phyloP scores from a whole-genome alignment of 352 stramenopile genomes.

The Phytophthora multivora region DNA sequence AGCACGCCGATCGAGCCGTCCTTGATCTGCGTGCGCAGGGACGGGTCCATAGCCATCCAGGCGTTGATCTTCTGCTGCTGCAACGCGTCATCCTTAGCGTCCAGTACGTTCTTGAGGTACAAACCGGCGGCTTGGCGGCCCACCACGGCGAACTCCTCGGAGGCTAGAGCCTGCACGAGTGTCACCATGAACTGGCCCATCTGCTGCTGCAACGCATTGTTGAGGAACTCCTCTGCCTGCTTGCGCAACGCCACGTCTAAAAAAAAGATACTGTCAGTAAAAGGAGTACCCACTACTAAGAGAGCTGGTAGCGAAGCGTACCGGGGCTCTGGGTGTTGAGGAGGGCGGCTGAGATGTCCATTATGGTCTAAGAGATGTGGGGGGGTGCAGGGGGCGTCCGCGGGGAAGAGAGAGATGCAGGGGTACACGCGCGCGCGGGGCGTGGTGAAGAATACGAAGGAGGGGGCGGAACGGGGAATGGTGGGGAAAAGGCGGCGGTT shows the following conservation, averaged over 20 bases:
- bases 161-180: slow-evolving; percentile 75
- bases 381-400: background rate
- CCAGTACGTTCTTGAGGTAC: slow-evolving; percentile 88
- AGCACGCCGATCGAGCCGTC: slow-evolving; percentile 71
- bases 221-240: slow-evolving; percentile 84
- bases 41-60: slow-evolving; percentile 77
- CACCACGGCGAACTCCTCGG: slow-evolving; percentile 79
- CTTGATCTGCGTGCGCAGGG: slow-evolving; percentile 80
- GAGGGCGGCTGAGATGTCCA: slow-evolving; percentile 84
- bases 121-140: slow-evolving; percentile 80
- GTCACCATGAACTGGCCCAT: slow-evolving; percentile 88
- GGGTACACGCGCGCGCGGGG: background rate
- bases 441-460: background rate
- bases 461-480: slow-evolving; percentile 34
- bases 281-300: background rate
- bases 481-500: slow-evolving; percentile 37
- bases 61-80: slow-evolving; percentile 80
- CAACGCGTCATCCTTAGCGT: slow-evolving; percentile 84
- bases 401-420: slow-evolving; percentile 9
- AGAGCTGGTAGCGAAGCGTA: slow-evolving; percentile 22
- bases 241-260: slow-evolving; percentile 73
- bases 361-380: slow-evolving; percentile 26
- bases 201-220: slow-evolving; percentile 78
- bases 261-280: slow-evolving; percentile 15
- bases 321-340: slow-evolving; percentile 81